Conservation (phyloP, 164 flowering plant species). For the Protea cynaroides region DNA sequence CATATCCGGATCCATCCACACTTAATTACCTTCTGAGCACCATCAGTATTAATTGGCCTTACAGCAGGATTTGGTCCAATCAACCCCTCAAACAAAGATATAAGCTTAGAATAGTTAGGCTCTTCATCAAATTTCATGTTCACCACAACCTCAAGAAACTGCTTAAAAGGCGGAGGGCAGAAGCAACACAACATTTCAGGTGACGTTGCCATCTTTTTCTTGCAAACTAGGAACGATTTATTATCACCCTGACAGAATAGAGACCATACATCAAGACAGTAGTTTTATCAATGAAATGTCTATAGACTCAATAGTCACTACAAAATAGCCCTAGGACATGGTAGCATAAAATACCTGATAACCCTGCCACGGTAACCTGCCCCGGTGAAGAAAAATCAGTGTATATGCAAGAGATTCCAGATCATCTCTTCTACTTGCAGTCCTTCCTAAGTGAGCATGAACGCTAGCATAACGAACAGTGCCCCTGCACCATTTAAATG, state of each 20-base stretch:
- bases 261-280: background rate
- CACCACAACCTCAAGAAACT: constrained; percentile 55
- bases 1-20: background rate
- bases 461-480: constrained; percentile 80
- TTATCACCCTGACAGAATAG: constrained; percentile 48
- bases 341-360: constrained; percentile 48
- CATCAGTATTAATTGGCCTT: constrained; percentile 60
- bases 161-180: constrained; percentile 52
- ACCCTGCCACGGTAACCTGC: constrained; percentile 82
- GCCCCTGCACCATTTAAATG: constrained; percentile 37
- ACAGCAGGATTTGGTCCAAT: constrained; percentile 54
- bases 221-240: constrained; percentile 60
- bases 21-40: constrained; percentile 55
- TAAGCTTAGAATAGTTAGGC: constrained; percentile 50
- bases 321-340: background rate
- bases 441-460: constrained; percentile 82
- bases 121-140: constrained; percentile 71
- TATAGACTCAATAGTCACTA: background rate
- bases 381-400: constrained; percentile 55
- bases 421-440: constrained; percentile 80
- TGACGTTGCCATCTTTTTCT: constrained; percentile 62
- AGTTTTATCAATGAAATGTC: background rate
- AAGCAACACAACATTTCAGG: constrained; percentile 55
- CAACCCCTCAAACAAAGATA: constrained; percentile 50
- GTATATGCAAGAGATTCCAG: constrained; percentile 79